A percentile compares a stretch with the other conserved stretches of the same genome.
phyloP scores from a whole-genome alignment of 1,139 yeast genomes.

The Geotrichum cucujoidarum region DNA sequence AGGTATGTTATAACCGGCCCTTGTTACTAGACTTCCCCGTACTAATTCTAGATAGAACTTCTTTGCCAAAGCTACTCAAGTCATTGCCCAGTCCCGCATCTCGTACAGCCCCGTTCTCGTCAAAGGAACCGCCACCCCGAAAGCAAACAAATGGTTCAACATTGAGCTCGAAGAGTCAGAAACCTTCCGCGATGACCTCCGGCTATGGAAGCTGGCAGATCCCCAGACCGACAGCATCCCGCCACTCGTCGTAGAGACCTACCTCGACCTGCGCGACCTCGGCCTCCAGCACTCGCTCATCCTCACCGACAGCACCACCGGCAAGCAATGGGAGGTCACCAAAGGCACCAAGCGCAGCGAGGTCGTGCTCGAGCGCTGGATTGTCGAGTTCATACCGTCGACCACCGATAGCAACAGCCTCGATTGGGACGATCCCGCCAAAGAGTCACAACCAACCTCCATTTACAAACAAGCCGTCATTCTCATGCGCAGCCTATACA shows the following conservation, averaged over 20 bases:
- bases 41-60: constrained; percentile 46
- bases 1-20: constrained; percentile 27
- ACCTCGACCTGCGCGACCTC: constrained; percentile 62
- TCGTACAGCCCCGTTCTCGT: constrained; percentile 24
- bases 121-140: constrained; percentile 26
- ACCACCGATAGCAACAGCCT: constrained; percentile 54
- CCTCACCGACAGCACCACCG: constrained; percentile 40
- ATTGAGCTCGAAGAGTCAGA: constrained; percentile 51
- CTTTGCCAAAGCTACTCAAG: constrained; percentile 65
- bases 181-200: constrained; percentile 50
- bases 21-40: background rate
- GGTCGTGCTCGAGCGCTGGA: constrained; percentile 89
- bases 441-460: constrained; percentile 43
- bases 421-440: constrained; percentile 47
- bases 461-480: constrained; percentile 73
- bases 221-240: constrained; percentile 42
- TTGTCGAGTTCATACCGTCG: constrained; percentile 70
- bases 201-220: constrained; percentile 50
- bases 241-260: constrained; percentile 82
- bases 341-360: constrained; percentile 61
- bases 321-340: constrained; percentile 47
- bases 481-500: constrained; percentile 67
- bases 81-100: constrained; percentile 45
- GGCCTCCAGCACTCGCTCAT: constrained; percentile 54
- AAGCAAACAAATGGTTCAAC: constrained; percentile 53